Evolutionary conservation across 345 rosid species (phyloP).

Genomic region (Sapria himalayana): DNA sequence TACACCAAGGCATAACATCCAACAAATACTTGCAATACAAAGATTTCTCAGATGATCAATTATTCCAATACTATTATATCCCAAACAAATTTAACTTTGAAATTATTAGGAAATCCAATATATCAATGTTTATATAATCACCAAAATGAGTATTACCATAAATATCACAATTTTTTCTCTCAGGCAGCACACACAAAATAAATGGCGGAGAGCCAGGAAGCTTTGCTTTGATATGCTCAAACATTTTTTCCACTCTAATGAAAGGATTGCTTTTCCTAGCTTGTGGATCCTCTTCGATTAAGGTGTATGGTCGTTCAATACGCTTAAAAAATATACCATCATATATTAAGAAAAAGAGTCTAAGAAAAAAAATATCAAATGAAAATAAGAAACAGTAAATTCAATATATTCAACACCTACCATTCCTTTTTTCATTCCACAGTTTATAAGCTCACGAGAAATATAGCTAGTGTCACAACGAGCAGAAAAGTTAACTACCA

Average conservation of each 20-base stretch:
- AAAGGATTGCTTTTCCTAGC: constrained; percentile 23
- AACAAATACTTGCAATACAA: too few species aligned
- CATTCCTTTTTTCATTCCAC: constrained; percentile 70
- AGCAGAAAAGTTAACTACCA: constrained; percentile 72
- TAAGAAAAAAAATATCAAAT: not conserved
- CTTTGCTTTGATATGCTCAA: constrained; percentile 33
- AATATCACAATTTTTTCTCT: constrained; percentile 54
- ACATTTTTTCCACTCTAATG: constrained; percentile 64
- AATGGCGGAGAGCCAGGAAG: constrained; percentile 36
- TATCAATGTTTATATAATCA: too few species aligned
- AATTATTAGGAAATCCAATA: too few species aligned
- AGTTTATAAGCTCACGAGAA: constrained; percentile 50
- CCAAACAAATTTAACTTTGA: too few species aligned
- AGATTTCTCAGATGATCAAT: too few species aligned
- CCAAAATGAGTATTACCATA: constrained; percentile 53
- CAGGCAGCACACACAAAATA: constrained; percentile 64
- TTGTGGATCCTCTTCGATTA: constrained; percentile 60
- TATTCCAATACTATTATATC: too few species aligned
- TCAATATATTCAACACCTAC: constrained; percentile 21
- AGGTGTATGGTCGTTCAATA: constrained; percentile 49
- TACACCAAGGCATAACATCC: too few species aligned
- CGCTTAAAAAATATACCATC: constrained; percentile 14
- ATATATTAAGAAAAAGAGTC: constrained; percentile 3
- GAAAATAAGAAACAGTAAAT: constrained; percentile 4
- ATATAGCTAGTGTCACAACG: constrained; percentile 54